These are phyloP conservation scores for Blastocystis sp. DNA, from an alignment of 352 stramenopile species.

Conservation along the genomic window DNA sequence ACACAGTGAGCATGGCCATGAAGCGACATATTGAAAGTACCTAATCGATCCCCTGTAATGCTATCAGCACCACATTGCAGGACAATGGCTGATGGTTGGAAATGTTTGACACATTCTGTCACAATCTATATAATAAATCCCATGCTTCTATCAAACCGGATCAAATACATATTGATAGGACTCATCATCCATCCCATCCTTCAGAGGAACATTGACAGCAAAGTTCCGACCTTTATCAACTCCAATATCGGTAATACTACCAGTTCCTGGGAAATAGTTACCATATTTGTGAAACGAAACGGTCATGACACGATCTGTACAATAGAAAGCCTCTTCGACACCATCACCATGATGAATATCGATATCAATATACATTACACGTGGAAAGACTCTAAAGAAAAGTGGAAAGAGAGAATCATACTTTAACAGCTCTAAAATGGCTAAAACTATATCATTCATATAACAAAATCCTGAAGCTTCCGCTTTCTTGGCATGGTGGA, in stretches of 20 bases:
- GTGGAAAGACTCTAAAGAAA: slow-evolving; percentile 46
- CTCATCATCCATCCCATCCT: slow-evolving; percentile 90
- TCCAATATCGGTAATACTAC: slow-evolving; percentile 69
- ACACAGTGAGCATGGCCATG: slow-evolving; percentile 77
- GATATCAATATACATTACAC: slow-evolving; percentile 73
- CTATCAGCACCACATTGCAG: slow-evolving; percentile 95
- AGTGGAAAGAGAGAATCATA: neutral
- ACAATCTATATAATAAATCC: slow-evolving; percentile 72
- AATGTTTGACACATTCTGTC: slow-evolving; percentile 74
- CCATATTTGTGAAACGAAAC: slow-evolving; percentile 73
- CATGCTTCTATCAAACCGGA: slow-evolving; percentile 85
- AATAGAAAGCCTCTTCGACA: slow-evolving; percentile 73
- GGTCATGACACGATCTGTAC: slow-evolving; percentile 72
- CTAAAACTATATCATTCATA: slow-evolving; percentile 73
- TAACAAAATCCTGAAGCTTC: slow-evolving; percentile 74
- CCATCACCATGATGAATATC: slow-evolving; percentile 73
- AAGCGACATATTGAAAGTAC: slow-evolving; percentile 94
- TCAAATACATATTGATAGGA: slow-evolving; percentile 93
- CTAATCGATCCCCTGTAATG: slow-evolving; percentile 90
- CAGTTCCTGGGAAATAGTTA: slow-evolving; percentile 72
- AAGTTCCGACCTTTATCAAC: slow-evolving; percentile 66
- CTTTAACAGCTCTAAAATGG: slow-evolving; percentile 71
- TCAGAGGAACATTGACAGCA: slow-evolving; percentile 65
- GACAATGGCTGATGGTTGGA: slow-evolving; percentile 84
- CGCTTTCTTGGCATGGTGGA: slow-evolving; percentile 73